A percentile compares a stretch with the other conserved stretches of the same genome.
Conservation (phyloP, 1,284 basidiomycete species). For the Leccinum ponderosum region DNA sequence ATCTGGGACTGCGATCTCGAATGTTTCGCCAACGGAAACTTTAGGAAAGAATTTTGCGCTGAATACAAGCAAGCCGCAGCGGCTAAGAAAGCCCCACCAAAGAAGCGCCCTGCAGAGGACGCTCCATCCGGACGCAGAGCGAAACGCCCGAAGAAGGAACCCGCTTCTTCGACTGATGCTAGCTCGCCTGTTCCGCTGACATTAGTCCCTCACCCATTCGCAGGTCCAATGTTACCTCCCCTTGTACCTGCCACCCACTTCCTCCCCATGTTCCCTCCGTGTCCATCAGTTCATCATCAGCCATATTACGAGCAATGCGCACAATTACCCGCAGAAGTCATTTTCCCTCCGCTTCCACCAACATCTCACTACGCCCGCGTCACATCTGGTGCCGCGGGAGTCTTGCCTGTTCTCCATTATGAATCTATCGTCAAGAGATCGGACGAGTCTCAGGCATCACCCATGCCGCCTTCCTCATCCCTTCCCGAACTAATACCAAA, state of each 20-base stretch:
- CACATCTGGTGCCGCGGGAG: constrained; percentile 8
- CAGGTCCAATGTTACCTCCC: constrained; percentile 27
- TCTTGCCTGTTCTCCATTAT: constrained; percentile 28
- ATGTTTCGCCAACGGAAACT: constrained; percentile 70
- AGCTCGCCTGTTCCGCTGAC: constrained; percentile 22
- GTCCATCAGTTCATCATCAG: constrained; percentile 65
- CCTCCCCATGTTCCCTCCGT: constrained; percentile 55
- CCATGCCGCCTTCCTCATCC: constrained; percentile 34
- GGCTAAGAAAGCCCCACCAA: constrained; percentile 38
- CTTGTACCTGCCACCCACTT: constrained; percentile 39
- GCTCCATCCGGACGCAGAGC: constrained; percentile 38
- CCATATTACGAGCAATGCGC: constrained; percentile 63
- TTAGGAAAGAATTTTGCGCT: constrained; percentile 67
- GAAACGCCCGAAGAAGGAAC: constrained; percentile 50
- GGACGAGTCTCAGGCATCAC: constrained; percentile 26
- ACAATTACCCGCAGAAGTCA: constrained; percentile 55
- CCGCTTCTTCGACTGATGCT: constrained; percentile 25
- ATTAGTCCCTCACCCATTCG: constrained; percentile 8
- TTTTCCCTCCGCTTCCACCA: constrained; percentile 69
- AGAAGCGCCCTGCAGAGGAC: constrained; percentile 41
- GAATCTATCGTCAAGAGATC: constrained; percentile 25
- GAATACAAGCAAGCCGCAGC: constrained; percentile 50
- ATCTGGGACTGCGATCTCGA: constrained; percentile 72
- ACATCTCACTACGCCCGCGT: constrained; percentile 43
- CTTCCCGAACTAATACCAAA: constrained; percentile 65